A percentile compares a stretch with the other conserved stretches of the same genome.
These are phyloP conservation scores for Fusarium vanettenii DNA, from an alignment of 2,329 filamentous ascomycete genomes.

Conservation along the genomic window DNA sequence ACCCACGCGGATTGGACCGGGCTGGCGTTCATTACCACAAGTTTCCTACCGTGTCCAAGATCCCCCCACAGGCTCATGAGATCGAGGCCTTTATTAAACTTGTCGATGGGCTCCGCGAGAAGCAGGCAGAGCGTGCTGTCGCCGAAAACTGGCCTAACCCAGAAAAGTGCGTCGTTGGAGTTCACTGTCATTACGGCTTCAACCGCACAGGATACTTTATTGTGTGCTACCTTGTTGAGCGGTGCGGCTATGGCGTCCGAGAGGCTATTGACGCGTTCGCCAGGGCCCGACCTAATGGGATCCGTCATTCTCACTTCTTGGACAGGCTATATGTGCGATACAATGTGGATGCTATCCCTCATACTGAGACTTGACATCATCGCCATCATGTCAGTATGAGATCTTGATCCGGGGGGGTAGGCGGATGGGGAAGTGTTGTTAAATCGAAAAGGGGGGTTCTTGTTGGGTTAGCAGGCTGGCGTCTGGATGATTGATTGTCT, in stretches of 20 bases:
- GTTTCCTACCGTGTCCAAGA: slow-evolving; percentile 91
- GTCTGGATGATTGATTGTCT: background rate
- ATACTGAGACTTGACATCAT: background rate
- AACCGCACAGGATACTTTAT: slow-evolving; percentile 95
- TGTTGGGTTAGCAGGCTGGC: slow-evolving; percentile 6
- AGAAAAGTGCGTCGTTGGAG: slow-evolving; percentile 70
- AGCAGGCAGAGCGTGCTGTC: slow-evolving; percentile 55
- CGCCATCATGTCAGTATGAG: background rate
- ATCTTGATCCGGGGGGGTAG: background rate
- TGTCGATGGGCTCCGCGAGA: slow-evolving; percentile 69
- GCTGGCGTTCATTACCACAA: slow-evolving; percentile 82
- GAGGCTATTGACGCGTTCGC: slow-evolving; percentile 85
- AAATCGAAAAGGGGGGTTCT: background rate
- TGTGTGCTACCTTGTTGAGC: slow-evolving; percentile 89
- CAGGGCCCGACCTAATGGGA: slow-evolving; percentile 79
- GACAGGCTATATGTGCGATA: slow-evolving; percentile 87
- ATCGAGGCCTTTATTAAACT: slow-evolving; percentile 65
- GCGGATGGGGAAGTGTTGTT: background rate
- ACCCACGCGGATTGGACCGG: slow-evolving; percentile 75
- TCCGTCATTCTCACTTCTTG: slow-evolving; percentile 89
- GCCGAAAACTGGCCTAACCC: slow-evolving; percentile 56
- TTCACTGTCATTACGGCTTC: slow-evolving; percentile 97
- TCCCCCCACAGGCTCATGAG: slow-evolving; percentile 74
- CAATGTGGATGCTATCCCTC: slow-evolving; percentile 44
- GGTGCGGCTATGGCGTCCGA: slow-evolving; percentile 76